phyloP scores from a whole-genome alignment of 148 eudicot species.

The Polygonum aviculare region DNA sequence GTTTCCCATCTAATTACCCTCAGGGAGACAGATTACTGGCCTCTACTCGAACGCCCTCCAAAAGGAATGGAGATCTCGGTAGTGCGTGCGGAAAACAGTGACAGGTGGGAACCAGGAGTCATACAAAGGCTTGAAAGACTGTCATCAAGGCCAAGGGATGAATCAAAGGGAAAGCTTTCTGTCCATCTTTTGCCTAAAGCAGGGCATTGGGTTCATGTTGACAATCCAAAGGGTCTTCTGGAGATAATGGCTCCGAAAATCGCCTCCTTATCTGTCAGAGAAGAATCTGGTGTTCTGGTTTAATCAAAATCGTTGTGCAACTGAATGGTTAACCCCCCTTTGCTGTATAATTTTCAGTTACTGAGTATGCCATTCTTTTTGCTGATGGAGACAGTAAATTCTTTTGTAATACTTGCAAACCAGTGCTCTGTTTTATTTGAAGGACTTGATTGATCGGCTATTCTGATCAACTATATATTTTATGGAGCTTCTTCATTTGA shows the following conservation, averaged over 20 bases:
- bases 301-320: background rate
- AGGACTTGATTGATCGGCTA: background rate
- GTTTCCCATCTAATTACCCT: background rate
- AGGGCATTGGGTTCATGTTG: constrained; percentile 99
- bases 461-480: no score
- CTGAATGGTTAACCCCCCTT: background rate
- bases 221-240: constrained; percentile 88
- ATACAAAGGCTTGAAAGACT: constrained; percentile 58
- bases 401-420: background rate
- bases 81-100: constrained; percentile 91
- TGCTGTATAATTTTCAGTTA: background rate
- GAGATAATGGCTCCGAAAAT: constrained; percentile 75
- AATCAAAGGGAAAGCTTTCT: constrained; percentile 52
- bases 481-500: no score
- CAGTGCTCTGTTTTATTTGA: background rate
- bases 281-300: constrained; percentile 1
- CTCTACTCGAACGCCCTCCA: constrained; percentile 68
- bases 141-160: constrained; percentile 28
- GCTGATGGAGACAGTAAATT: background rate
- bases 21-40: constrained; percentile 84
- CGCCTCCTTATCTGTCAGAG: constrained; percentile 30
- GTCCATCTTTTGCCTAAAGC: constrained; percentile 73
- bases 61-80: constrained; percentile 56
- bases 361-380: background rate
- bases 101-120: constrained; percentile 63